A percentile compares a stretch with the other conserved stretches of the same genome.
phyloP scores from a whole-genome alignment of 768 basidiomycete genomes.

The Pleurotus giganteus region DNA sequence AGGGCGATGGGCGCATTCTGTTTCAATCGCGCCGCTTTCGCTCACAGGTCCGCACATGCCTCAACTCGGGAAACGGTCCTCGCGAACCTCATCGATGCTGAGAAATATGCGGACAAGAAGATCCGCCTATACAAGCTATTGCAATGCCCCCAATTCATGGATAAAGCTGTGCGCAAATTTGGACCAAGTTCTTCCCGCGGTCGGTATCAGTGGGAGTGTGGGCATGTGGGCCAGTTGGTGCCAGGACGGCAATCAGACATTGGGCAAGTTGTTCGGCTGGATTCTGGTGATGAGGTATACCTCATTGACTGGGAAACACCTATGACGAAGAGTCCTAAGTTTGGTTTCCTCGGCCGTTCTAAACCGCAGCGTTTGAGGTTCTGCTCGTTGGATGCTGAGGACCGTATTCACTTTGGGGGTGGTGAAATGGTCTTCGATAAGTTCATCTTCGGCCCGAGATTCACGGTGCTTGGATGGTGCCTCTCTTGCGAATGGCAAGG shows the following conservation, averaged over 20 bases:
- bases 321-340: neutral
- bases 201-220: conserved; percentile 3
- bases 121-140: neutral
- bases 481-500: neutral
- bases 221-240: neutral
- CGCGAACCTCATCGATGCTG: neutral
- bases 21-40: neutral
- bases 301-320: neutral
- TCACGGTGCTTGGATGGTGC: neutral
- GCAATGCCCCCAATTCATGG: neutral
- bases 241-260: neutral
- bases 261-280: neutral
- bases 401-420: neutral
- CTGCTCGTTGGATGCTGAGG: neutral
- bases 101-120: neutral
- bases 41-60: neutral
- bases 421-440: neutral
- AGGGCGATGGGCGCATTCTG: neutral
- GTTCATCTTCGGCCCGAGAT: neutral
- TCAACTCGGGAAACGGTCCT: neutral
- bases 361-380: neutral
- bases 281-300: too few species aligned
- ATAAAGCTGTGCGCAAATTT: neutral
- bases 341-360: neutral
- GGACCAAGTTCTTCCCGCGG: neutral